Base-by-base conservation (phyloP, 1,139 yeast genomes). In the Yamadazyma songkhlaensis region DNA sequence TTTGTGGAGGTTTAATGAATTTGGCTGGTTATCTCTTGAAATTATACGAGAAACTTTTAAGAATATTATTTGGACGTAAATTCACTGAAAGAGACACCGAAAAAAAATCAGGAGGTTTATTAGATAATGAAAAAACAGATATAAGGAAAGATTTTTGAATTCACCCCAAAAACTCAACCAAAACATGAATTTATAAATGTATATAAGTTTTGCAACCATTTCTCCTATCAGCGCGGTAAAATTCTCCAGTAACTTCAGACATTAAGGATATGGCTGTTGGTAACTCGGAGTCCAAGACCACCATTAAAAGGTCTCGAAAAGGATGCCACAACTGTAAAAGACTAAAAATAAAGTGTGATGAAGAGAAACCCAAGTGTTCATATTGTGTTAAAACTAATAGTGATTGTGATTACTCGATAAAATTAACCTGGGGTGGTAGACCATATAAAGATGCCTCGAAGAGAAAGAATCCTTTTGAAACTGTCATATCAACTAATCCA, bases 361-460 rank as follows among this genome's bases (percentile, higher is more conserved):
- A 87, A 48, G 50, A 39, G 21, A 77, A 79, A 45, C 95, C 95
- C 0, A 44, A 54, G 0, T 86, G 95, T 50, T 58, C 74, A 1
- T 69, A 77, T 45, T 87, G 95, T 53, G 36, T 57, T 4, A 77
- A 74, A 41, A 60, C 72, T 2, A 58, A 62, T 3, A 49, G 60
- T 9, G 45, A 54, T 1, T 85, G 95, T 58, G 90, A 84, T 50
- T 85, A 85, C 50, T 66, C 83, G 3, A 51, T 84, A 20, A 77
- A 72, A 45, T 62, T 85, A 29, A 76, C 80, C 0, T 85, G 95
- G 95, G 92, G 90, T 15, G 92, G 92, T 0, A 57, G 90, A 36
- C 88, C 87, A 0, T 79, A 67, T 44, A 64, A 64, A 41, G 59
- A 66, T 39, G 32, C 31, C 4, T 74, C 68, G 44, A 66, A 68